phyloP scores from a whole-genome alignment of 768 basidiomycete genomes.

The Favolaschia claudopus region DNA sequence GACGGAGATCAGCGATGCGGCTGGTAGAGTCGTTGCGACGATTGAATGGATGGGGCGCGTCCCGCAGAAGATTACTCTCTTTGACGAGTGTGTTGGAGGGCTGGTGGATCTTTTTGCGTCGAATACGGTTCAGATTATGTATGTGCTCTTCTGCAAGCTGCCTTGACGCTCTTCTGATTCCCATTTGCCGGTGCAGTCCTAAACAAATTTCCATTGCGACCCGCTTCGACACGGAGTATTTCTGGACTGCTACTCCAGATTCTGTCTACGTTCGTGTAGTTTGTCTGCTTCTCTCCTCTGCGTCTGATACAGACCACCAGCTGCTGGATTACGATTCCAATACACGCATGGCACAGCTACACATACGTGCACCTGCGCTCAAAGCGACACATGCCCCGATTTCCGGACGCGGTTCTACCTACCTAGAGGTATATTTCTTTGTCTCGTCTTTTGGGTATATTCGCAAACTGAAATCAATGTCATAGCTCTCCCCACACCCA shows the following conservation, averaged over 20 bases:
- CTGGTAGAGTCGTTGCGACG: conserved; percentile 51
- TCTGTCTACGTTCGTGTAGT: conserved; percentile 54
- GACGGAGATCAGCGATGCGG: conserved; percentile 35
- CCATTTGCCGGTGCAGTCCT: conserved; percentile 44
- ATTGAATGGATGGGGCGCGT: conserved; percentile 62
- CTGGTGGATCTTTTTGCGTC: conserved; percentile 66
- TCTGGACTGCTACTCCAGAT: conserved; percentile 65
- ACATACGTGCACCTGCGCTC: conserved; percentile 49
- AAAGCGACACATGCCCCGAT: conserved; percentile 49
- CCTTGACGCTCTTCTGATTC: background rate
- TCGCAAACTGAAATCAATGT: conserved; percentile 56
- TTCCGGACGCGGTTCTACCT: conserved; percentile 11
- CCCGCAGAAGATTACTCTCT: conserved; percentile 57
- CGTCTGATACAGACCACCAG: conserved; percentile 37
- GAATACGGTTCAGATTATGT: conserved; percentile 63
- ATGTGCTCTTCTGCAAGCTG: conserved; percentile 26
- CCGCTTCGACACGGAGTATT: conserved; percentile 66
- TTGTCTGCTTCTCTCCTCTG: background rate
- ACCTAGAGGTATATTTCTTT: no score
- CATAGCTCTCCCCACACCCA: conserved; percentile 11
- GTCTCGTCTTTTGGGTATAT: no score
- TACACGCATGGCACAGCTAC: conserved; percentile 44
- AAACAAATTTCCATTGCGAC: conserved; percentile 67
- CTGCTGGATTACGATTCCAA: conserved; percentile 62
- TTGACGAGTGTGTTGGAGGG: conserved; percentile 57